Conservation (phyloP, 306 rosid species). For the Castanea mollissima region DNA sequence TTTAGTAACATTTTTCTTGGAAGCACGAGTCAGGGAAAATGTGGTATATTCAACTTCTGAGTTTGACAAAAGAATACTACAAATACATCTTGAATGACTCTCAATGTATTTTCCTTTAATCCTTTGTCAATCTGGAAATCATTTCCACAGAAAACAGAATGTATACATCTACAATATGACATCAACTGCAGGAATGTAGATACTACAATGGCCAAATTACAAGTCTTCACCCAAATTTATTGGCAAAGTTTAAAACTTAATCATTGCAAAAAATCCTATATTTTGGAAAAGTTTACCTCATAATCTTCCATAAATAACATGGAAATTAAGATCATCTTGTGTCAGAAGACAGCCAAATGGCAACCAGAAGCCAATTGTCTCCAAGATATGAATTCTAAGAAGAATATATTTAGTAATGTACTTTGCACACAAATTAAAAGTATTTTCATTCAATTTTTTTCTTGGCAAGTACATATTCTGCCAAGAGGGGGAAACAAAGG, state of each 20-base stretch:
- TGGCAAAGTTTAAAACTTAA: neutral
- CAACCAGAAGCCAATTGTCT: no score
- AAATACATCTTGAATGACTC: neutral
- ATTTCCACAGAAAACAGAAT: neutral
- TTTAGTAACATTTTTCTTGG: constrained; percentile 10
- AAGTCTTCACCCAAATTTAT: neutral
- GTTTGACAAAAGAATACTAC: neutral
- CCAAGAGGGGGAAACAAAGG: no score
- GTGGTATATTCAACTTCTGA: neutral
- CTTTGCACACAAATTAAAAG: no score
- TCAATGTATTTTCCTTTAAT: neutral
- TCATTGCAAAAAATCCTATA: neutral
- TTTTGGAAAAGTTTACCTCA: neutral
- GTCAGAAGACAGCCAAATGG: no score
- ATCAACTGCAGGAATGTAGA: neutral
- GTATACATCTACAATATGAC: neutral
- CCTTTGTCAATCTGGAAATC: neutral
- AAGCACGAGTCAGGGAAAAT: constrained; percentile 3
- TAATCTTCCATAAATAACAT: no score
- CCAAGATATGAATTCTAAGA: no score
- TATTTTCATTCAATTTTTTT: no score
- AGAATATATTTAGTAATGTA: no score
- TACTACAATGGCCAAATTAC: neutral
- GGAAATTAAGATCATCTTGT: no score
- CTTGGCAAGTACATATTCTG: no score